Evolutionary conservation across 225 moss, liverwort and hornwort species (phyloP), one percentile per base, ranked within the genome.

Genomic region (Marchantia polymorpha): DNA sequence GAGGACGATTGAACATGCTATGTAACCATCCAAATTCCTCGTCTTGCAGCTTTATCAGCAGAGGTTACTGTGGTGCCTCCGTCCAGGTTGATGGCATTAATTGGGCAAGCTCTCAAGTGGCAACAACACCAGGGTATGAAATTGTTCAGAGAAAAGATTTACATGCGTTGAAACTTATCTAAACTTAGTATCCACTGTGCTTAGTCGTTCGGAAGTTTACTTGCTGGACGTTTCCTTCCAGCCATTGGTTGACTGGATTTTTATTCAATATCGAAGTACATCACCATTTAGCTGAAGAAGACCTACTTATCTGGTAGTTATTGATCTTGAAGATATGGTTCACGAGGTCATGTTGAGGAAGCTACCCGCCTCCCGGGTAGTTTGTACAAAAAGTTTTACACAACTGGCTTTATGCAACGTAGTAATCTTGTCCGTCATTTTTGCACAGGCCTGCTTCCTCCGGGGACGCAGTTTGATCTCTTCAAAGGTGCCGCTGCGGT

Each of bases 21-120:
- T 39, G 39, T 39, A 39, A 39, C 39, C 39, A 2, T 39, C 5
- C 2, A 39, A 39, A 39, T 39, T 39, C 2, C 5, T 39, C 39
- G 5, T 39, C 58, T 75, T 85, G 86, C 94, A 97, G 96, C 93
- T 73, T 86, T 99, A 25, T 86, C 93, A 29, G 89, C 89, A 54
- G 97, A 99, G 91, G 97, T 99, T 77, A 95, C 95, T 52, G 97
- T 99, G 73, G 97, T 99, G 26, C 97, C 97, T 19, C 95, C 97
- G 11, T 99, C 97, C 56, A 91, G 97, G 88, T 82, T 99, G 78
- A 99, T 95, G 95, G 97, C 97, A 79, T 82, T 99, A 73, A 99
- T 99, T 70, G 97, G 97, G 26, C 97, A 99, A 82, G 97, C 97
- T 55, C 85, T 99, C 74, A 99, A 99, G 78, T 99, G 97, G 97